Evolutionary conservation across 2,329 filamentous ascomycete genomes (phyloP).

Genomic region (Trichoderma polysporum): DNA sequence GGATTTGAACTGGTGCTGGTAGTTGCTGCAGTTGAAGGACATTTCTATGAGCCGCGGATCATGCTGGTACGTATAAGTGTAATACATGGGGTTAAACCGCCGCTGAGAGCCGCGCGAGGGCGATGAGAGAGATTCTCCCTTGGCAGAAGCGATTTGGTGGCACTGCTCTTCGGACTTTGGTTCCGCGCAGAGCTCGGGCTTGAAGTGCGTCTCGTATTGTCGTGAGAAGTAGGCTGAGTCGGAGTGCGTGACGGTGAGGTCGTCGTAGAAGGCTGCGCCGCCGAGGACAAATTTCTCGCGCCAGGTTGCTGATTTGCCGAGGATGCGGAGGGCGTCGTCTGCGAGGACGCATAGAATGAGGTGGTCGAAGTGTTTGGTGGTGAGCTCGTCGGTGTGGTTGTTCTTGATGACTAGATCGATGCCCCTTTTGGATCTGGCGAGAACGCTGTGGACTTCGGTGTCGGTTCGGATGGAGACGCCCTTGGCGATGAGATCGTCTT

Average conservation of each 20-base stretch:
- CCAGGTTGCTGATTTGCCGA: constrained; percentile 57
- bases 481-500: constrained; percentile 49
- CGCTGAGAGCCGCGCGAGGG: constrained; percentile 47
- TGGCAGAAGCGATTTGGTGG: constrained; percentile 43
- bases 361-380: constrained; percentile 60
- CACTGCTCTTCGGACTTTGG: constrained; percentile 42
- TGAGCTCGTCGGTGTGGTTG: constrained; percentile 50
- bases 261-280: constrained; percentile 68
- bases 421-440: constrained; percentile 50
- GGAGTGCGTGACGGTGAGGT: constrained; percentile 68
- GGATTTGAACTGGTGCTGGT: constrained; percentile 67
- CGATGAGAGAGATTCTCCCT: constrained; percentile 37
- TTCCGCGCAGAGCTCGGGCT: constrained; percentile 49
- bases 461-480: constrained; percentile 57
- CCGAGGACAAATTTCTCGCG: constrained; percentile 67
- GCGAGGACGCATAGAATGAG: constrained; percentile 65
- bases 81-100: constrained; percentile 64
- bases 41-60: constrained; percentile 62
- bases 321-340: constrained; percentile 62
- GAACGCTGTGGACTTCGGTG: constrained; percentile 55
- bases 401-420: constrained; percentile 55
- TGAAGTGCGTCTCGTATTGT: constrained; percentile 65
- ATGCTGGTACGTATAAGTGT: constrained; percentile 58
- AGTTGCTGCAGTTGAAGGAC: constrained; percentile 75
- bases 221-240: constrained; percentile 64